Conservation (phyloP, 345 rosid genomes). For the Eucalyptus regnans region DNA sequence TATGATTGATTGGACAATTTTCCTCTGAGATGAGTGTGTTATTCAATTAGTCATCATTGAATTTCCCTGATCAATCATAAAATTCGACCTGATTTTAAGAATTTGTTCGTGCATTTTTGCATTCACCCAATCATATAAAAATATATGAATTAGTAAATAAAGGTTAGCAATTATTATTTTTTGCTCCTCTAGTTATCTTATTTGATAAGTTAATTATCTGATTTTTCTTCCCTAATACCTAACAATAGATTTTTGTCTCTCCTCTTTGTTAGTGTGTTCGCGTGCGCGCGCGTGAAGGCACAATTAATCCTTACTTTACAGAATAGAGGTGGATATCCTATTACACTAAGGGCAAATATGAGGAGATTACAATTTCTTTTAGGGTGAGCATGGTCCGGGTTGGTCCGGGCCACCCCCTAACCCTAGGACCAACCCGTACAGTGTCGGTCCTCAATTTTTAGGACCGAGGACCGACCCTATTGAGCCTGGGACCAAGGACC, state of each 20-base stretch:
- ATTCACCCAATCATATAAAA: rapidly evolving
- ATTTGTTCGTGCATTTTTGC: background rate
- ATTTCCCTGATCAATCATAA: background rate
- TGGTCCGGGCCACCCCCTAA: too few relatives aligned
- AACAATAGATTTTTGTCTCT: too few relatives aligned
- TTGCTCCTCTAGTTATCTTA: background rate
- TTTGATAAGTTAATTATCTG: background rate
- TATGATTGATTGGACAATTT: too few relatives aligned
- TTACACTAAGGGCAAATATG: background rate
- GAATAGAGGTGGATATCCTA: background rate
- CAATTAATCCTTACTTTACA: background rate
- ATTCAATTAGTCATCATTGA: background rate
- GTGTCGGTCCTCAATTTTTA: too few relatives aligned
- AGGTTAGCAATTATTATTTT: background rate
- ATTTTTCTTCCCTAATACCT: background rate
- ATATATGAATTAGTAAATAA: too few relatives aligned
- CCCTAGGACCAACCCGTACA: too few relatives aligned
- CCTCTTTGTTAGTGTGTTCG: too few relatives aligned
- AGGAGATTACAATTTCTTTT: too few relatives aligned
- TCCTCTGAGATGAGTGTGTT: background rate
- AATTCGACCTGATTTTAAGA: too few relatives aligned
- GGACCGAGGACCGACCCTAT: too few relatives aligned
- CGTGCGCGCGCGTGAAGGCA: rapidly evolving
- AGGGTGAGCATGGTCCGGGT: too few relatives aligned
- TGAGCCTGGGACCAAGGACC: too few relatives aligned